phyloP scores from a whole-genome alignment of 2,329 filamentous ascomycete genomes.

The Lachnellula willkommii region DNA sequence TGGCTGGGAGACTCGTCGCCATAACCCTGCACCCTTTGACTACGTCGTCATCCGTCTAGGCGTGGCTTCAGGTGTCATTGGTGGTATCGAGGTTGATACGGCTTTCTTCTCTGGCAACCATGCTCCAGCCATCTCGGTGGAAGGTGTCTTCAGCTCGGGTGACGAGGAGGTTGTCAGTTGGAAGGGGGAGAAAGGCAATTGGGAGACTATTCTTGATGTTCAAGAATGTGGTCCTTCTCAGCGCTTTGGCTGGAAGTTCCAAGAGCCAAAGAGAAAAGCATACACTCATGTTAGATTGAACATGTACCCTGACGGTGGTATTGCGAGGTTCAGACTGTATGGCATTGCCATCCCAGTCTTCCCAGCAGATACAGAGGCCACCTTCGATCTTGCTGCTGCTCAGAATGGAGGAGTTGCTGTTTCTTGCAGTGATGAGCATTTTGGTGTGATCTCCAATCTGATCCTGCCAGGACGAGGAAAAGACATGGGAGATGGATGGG shows the following conservation, averaged over 20 bases:
- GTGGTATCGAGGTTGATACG: constrained; percentile 74
- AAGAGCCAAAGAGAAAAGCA: constrained; percentile 52
- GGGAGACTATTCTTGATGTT: constrained; percentile 66
- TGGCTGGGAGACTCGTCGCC: constrained; percentile 63
- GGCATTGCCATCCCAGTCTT: constrained; percentile 73
- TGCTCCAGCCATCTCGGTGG: constrained; percentile 71
- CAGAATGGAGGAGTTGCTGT: constrained; percentile 74
- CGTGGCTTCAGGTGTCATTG: constrained; percentile 65
- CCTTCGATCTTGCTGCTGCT: constrained; percentile 72
- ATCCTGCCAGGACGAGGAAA: constrained; percentile 72
- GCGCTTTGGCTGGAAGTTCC: constrained; percentile 68
- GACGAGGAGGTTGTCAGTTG: constrained; percentile 62
- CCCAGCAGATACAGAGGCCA: constrained; percentile 56
- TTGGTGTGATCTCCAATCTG: constrained; percentile 74
- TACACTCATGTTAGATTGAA: constrained; percentile 77
- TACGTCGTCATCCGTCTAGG: constrained; percentile 63
- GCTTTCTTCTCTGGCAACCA: constrained; percentile 80
- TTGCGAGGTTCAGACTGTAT: constrained; percentile 73
- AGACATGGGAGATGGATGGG: constrained; percentile 88
- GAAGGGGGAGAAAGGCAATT: constrained; percentile 54
- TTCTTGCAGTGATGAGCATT: constrained; percentile 77
- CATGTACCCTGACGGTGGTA: constrained; percentile 83
- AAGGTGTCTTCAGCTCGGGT: constrained; percentile 63
- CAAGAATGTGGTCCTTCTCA: constrained; percentile 70
- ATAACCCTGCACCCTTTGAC: constrained; percentile 60